Evolutionary conservation across 1,284 basidiomycete species (phyloP), one percentile per base, ranked within the genome.

Genomic region (Cryptococcus maquisensis): DNA sequence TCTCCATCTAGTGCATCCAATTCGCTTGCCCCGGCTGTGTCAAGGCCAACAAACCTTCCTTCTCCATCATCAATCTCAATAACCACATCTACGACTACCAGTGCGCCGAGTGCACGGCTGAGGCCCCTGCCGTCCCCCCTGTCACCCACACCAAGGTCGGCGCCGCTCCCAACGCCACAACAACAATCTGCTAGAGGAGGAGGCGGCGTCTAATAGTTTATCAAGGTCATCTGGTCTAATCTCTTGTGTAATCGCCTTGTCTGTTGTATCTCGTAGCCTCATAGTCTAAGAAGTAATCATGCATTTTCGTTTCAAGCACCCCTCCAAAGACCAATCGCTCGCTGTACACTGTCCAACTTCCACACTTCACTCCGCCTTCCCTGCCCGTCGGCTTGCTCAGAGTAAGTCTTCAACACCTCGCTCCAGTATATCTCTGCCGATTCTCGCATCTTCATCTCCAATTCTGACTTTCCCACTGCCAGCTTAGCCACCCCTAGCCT

Each of bases 281-380:
- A 40, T 20, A 21, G 42, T 44, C 23, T 20, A 20, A 24, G 18
- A 21, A 5, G 32, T 12, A 48, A 38, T 46, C 13, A 21, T 47
- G 46, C 46, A 36, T 47, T 28, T 37, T 44, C 47, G 43, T 52
- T 44, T 37, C 28, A 32, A 32, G 4, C 28, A 32, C 28, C 5
- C 28, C 39, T 50, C 67, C 66, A 71, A 21, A 59, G 53, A 13
- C 42, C 49, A 10, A 69, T 36, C 1, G 61, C 62, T 16, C 64
- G 60, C n/a, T 48, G 38, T 18, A 66, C 41, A 54, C 64, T 66
- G 12, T 62, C 60, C n/a, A 54, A 45, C 50, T 64, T 68, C 68
- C 68, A 71, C 38, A 45, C 47, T 10, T 41, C 51, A 6, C 42
- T 26, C n/a, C 40, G 40, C n/a, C 20, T 35, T 26, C 24, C 15